Base-by-base conservation (phyloP, 202 grass and related monocot genomes). In the Elaeis oleifera region DNA sequence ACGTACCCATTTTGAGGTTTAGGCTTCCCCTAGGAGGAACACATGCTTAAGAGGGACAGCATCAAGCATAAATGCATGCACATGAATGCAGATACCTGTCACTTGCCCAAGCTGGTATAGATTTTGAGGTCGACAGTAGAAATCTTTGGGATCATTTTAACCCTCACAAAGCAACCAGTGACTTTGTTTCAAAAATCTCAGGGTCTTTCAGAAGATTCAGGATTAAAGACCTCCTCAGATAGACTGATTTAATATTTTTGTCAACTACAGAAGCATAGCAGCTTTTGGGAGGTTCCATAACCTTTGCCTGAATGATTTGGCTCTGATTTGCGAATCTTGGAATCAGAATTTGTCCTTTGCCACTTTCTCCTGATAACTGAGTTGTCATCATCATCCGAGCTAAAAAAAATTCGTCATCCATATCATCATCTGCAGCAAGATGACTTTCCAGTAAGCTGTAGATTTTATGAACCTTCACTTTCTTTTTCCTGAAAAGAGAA, bases 171-270 rank as follows among this genome's bases (percentile, higher is more conserved):
- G 65, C 87, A 91, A 3, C 91, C 91, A 57, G 68, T 51, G 49
- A 91, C 61, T 81, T 96, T 96, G 56, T 64, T 36, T 91, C 76
- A 76, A 96, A 96, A 57, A 64, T 83, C 23, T 83, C 71, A 18
- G 56, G 76, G 16, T 79, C 52, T 64, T 71, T 81, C 61, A 96
- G 62, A 79, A 96, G 79, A 70, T 69, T 49, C 29, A 75, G 13
- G 65, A 90, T 51, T 74, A 96, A 82, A 44, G 74, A 67, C 72
- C 57, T 87, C 56, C 78, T 85, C 67, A 96, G 58, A 77, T 88
- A 96, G 51, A 96, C 71, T 74, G 78, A 55, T 28, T 83, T 77
- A 16, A 96, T 73, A 44, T 96, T 96, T 18, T 70, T 63, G 13
- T 19, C 69, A 50, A 76, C 64, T 71, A 96, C 64, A 67, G 87